phyloP scores from a whole-genome alignment of 1,284 basidiomycete genomes.

The Bondarzewia mesenterica region DNA sequence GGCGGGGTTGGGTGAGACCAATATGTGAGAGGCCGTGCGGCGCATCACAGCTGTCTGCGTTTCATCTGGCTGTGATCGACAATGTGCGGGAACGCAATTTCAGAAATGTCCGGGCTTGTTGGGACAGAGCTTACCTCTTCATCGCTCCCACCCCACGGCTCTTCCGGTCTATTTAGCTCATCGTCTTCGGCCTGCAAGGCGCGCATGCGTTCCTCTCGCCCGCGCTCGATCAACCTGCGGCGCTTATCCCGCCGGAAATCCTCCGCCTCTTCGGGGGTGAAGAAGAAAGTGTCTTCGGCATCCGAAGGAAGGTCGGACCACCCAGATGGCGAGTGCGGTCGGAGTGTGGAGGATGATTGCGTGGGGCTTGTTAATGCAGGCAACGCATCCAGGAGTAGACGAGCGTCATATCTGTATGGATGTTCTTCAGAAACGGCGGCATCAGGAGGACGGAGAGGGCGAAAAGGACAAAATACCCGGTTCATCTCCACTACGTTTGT shows the following conservation, averaged over 20 bases:
- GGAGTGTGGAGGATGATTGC: constrained; percentile 10
- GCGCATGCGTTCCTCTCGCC: constrained; percentile 54
- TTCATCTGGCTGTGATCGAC: constrained; percentile 51
- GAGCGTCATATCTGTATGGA: constrained; percentile 63
- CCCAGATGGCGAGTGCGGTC: constrained; percentile 42
- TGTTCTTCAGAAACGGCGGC: constrained; percentile 6
- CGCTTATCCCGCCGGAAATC: constrained; percentile 64
- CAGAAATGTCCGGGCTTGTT: no score
- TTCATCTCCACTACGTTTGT: background rate
- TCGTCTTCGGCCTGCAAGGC: constrained; percentile 41
- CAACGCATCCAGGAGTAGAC: constrained; percentile 56
- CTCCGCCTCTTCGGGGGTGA: constrained; percentile 56
- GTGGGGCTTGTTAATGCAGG: constrained; percentile 22
- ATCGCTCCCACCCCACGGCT: constrained; percentile 61
- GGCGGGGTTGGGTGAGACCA: constrained; percentile 62
- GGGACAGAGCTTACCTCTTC: constrained; percentile 53
- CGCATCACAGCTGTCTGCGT: constrained; percentile 60
- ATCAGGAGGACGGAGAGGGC: constrained; percentile 9
- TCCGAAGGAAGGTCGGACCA: constrained; percentile 83
- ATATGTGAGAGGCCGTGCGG: constrained; percentile 63
- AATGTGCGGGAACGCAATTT: background rate
- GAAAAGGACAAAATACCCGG: constrained; percentile 7
- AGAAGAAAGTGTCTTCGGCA: constrained; percentile 73
- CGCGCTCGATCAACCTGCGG: constrained; percentile 48
- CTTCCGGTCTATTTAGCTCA: constrained; percentile 27